A percentile compares a stretch with the other conserved stretches of the same genome.
Conservation (phyloP, 495 filamentous ascomycete genomes). For the Aspergillus cristatus region DNA sequence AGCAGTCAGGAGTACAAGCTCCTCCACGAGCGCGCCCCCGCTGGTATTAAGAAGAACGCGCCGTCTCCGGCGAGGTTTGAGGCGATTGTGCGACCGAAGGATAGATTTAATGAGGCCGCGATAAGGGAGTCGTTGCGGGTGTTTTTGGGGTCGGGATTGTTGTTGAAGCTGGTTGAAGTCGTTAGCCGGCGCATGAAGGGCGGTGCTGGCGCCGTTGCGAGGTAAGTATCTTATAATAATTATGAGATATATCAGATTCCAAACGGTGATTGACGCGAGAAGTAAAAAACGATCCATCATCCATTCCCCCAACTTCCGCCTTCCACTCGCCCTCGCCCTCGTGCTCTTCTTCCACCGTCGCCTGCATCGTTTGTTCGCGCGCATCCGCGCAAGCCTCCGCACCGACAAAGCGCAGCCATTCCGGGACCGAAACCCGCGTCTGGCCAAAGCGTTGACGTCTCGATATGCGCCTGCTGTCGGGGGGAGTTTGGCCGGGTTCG, state of each 20-base stretch:
- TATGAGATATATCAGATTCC: too few relatives aligned
- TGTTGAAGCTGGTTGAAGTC: constrained; percentile 59
- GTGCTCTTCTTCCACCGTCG: constrained; percentile 82
- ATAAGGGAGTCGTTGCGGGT: constrained; percentile 67
- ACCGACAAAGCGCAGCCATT: constrained; percentile 67
- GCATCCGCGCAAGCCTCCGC: constrained; percentile 68
- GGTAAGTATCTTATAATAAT: constrained; percentile 12
- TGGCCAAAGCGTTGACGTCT: constrained; percentile 66
- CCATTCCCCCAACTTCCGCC: constrained; percentile 61
- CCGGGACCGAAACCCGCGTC: constrained; percentile 68
- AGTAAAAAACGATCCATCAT: constrained; percentile 36
- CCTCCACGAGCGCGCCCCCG: constrained; percentile 61
- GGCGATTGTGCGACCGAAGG: constrained; percentile 39
- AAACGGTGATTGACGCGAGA: too few relatives aligned
- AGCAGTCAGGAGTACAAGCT: constrained; percentile 77
- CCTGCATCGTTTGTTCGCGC: constrained; percentile 80
- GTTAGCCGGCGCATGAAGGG: constrained; percentile 41
- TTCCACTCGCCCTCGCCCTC: constrained; percentile 71
- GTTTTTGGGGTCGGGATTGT: constrained; percentile 59
- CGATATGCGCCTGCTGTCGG: constrained; percentile 78
- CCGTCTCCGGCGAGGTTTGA: constrained; percentile 49
- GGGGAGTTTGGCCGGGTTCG: constrained; percentile 74
- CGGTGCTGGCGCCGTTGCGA: constrained; percentile 8
- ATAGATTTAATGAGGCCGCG: constrained; percentile 73
- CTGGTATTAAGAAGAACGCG: constrained; percentile 46